Conservation (phyloP, 2,329 filamentous ascomycete species). For the Claviceps lovelessii region DNA sequence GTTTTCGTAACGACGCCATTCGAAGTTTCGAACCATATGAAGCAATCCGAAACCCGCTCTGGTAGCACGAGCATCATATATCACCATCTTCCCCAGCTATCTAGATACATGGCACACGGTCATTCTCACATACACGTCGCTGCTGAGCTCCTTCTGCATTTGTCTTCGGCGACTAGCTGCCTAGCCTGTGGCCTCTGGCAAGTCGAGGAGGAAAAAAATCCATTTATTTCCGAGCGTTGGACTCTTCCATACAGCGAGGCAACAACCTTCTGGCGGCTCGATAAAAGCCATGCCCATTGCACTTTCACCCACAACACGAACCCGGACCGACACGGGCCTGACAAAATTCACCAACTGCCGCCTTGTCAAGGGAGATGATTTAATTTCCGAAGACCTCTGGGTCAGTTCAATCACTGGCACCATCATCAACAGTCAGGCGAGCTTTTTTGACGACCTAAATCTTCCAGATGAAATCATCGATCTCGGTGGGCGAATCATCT, state of each 20-base stretch:
- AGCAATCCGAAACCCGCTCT: neutral
- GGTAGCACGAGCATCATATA: neutral
- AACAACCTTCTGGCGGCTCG: neutral
- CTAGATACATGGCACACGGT: neutral
- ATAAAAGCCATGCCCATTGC: constrained; percentile 32
- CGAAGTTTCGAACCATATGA: neutral
- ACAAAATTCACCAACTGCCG: constrained; percentile 86
- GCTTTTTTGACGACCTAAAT: constrained; percentile 53
- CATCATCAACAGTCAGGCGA: constrained; percentile 56
- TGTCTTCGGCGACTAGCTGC: neutral
- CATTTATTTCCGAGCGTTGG: neutral
- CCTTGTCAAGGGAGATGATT: constrained; percentile 49
- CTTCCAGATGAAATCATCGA: constrained; percentile 64
- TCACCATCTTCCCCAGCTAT: neutral
- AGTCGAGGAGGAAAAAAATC: neutral
- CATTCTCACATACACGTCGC: neutral
- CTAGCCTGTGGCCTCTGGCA: neutral
- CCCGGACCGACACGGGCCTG: constrained; percentile 36
- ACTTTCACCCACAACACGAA: constrained; percentile 20
- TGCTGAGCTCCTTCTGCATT: neutral
- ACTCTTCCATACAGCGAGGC: neutral
- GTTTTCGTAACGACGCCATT: neutral
- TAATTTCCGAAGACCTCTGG: constrained; percentile 76
- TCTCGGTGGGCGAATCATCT: constrained; percentile 67
- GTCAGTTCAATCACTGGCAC: constrained; percentile 69